Evolutionary conservation across 2,329 filamentous ascomycete genomes (phyloP).

Genomic region (Fulvia fulva): DNA sequence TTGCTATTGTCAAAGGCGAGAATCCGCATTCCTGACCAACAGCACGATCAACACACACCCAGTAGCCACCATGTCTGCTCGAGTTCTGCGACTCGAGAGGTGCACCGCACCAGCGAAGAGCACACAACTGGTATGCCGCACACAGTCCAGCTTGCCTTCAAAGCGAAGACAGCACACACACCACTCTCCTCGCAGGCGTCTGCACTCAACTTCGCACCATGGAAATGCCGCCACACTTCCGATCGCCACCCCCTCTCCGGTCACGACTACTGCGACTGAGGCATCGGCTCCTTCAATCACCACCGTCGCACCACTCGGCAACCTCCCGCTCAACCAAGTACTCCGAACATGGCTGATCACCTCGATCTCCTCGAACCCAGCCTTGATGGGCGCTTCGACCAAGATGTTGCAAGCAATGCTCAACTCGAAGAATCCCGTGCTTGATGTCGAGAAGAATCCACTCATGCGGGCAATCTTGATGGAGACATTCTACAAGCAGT

Average conservation of each 20-base stretch:
- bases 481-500: slow-evolving; percentile 84
- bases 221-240: background rate
- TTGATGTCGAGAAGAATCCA: slow-evolving; percentile 73
- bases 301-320: slow-evolving; percentile 51
- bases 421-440: slow-evolving; percentile 60
- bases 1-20: background rate
- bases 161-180: slow-evolving; percentile 2
- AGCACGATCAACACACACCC: background rate
- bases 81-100: background rate
- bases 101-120: background rate
- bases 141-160: background rate
- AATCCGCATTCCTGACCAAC: background rate
- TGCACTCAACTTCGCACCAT: slow-evolving; percentile 5
- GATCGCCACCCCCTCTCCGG: background rate
- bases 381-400: slow-evolving; percentile 68
- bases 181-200: background rate
- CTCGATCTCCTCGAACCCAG: slow-evolving; percentile 64
- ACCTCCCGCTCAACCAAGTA: slow-evolving; percentile 63
- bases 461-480: slow-evolving; percentile 68
- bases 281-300: background rate
- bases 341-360: slow-evolving; percentile 67
- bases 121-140: background rate
- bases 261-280: background rate
- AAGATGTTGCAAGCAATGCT: slow-evolving; percentile 65
- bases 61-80: background rate